Conservation (phyloP, 2,329 filamentous ascomycete species). For the Fusarium siculi region DNA sequence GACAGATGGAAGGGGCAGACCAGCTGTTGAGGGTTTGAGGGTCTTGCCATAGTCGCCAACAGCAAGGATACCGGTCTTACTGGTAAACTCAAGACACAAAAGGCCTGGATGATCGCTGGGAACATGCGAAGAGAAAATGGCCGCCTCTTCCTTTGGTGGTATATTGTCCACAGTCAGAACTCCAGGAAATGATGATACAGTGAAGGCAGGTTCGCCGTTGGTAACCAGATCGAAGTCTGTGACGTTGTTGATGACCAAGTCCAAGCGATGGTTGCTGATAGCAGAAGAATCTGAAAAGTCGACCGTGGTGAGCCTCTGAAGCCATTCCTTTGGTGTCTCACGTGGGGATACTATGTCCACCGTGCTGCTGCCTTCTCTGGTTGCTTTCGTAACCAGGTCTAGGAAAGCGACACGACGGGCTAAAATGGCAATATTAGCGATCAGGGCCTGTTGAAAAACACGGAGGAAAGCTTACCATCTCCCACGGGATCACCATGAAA, state of each 20-base stretch:
- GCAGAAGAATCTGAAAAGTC: background rate
- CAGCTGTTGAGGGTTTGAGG: background rate
- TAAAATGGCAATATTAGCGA: too few species aligned
- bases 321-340: background rate
- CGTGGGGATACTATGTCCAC: background rate
- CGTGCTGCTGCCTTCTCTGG: accelerated
- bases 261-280: background rate
- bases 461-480: too few species aligned
- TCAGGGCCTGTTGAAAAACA: too few species aligned
- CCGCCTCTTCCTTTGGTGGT: background rate
- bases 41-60: background rate
- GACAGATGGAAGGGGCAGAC: background rate
- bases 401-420: too few species aligned
- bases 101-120: background rate
- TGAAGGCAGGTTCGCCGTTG: accelerated
- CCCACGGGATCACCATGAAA: too few species aligned
- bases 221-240: background rate
- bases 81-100: background rate
- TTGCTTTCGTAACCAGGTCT: too few species aligned
- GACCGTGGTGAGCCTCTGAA: background rate
- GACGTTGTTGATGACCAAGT: background rate
- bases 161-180: background rate
- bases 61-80: background rate
- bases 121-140: background rate
- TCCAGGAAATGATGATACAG: background rate